Conservation (phyloP, 306 rosid species). For the Spatholobus suberectus region DNA sequence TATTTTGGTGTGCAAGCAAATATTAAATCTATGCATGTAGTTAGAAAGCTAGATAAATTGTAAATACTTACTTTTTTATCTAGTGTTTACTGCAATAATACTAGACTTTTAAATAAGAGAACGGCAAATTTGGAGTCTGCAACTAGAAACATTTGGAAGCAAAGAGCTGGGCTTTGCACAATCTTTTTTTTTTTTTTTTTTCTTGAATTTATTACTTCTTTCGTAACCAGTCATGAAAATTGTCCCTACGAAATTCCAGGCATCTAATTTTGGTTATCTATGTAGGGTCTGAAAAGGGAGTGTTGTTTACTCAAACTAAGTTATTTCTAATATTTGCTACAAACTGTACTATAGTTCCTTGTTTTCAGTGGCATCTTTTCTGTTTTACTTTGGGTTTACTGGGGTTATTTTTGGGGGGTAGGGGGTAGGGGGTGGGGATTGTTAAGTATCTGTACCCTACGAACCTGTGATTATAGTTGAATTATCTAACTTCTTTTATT, state of each 20-base stretch:
- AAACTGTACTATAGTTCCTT: no score
- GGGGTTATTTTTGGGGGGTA: not conserved
- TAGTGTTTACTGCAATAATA: no score
- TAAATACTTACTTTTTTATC: no score
- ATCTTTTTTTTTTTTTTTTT: no score
- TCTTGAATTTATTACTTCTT: not conserved
- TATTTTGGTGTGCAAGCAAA: no score
- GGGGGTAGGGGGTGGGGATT: not conserved
- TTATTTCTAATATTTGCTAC: slow-evolving; percentile 2
- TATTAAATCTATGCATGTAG: no score
- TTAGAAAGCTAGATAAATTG: no score
- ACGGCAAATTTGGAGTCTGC: no score
- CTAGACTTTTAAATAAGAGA: no score
- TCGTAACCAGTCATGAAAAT: not conserved
- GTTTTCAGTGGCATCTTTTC: not conserved
- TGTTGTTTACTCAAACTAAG: not conserved
- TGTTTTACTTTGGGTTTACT: not conserved
- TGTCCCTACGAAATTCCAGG: not conserved
- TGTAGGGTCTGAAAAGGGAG: not conserved
- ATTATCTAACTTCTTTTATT: slow-evolving; percentile 28
- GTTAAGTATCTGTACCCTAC: no score
- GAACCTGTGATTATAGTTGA: not conserved
- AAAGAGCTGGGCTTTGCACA: not conserved
- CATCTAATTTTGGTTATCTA: not conserved
- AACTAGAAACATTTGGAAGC: no score